These are phyloP conservation scores for Aspergillaceae sp. DNA, from an alignment of 2,329 filamentous ascomycete species.

Conservation along the genomic window DNA sequence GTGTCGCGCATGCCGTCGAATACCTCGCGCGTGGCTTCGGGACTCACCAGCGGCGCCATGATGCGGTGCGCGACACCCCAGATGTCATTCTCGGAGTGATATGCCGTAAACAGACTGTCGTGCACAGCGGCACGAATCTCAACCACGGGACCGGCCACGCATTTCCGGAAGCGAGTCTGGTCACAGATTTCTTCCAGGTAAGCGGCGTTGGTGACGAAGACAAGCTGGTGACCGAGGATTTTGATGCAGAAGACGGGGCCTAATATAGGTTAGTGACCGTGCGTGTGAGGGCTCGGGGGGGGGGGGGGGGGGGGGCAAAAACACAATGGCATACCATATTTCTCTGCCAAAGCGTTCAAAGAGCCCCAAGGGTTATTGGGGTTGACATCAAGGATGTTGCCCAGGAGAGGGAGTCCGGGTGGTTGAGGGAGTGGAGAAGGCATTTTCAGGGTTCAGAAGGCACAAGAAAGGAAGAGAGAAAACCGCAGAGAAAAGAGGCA, in stretches of 20 bases:
- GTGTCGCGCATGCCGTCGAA: conserved; percentile 44
- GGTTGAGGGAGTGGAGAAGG: conserved; percentile 45
- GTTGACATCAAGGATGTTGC: conserved; percentile 45
- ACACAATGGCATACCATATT: conserved; percentile 33
- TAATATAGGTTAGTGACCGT: conserved; percentile 13
- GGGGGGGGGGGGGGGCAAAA: no score
- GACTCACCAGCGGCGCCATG: conserved; percentile 39
- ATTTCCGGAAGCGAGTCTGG: conserved; percentile 51
- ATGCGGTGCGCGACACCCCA: conserved; percentile 57
- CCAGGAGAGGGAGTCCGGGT: conserved; percentile 43
- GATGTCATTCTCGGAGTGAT: conserved; percentile 35
- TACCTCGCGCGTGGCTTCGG: conserved; percentile 30
- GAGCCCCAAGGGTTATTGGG: conserved; percentile 44
- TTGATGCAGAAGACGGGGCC: conserved; percentile 54
- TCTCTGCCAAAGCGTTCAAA: conserved; percentile 41
- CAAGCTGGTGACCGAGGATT: conserved; percentile 37
- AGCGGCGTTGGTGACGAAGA: conserved; percentile 47
- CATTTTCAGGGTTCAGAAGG: conserved; percentile 18
- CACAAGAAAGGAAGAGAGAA: background rate
- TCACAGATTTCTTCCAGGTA: conserved; percentile 59
- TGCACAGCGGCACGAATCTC: conserved; percentile 53
- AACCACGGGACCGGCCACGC: conserved; percentile 44
- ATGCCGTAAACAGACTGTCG: conserved; percentile 60
- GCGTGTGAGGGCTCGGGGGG: no score
- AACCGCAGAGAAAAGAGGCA: background rate